Conservation (phyloP, 2,329 filamentous ascomycete species). For the Apiospora marii region DNA sequence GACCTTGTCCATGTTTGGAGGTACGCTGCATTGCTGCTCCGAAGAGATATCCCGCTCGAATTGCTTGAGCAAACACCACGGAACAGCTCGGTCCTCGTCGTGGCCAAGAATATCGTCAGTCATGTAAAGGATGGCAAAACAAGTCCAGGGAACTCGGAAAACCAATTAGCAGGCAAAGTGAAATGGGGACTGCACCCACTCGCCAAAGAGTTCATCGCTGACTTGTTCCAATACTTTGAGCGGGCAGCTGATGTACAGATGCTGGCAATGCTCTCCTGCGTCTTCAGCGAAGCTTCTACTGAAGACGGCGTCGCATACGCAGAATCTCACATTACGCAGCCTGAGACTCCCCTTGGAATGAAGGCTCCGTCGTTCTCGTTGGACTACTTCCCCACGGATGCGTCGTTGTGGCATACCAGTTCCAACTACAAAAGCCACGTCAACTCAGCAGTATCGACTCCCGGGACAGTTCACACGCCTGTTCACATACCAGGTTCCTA, state of each 20-base stretch:
- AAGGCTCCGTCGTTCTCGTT: conserved; percentile 72
- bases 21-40: conserved; percentile 78
- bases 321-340: conserved; percentile 62
- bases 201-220: conserved; percentile 65
- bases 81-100: conserved; percentile 69
- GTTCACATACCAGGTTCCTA: conserved; percentile 62
- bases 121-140: conserved; percentile 42
- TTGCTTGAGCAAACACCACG: conserved; percentile 63
- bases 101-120: conserved; percentile 69
- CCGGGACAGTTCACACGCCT: conserved; percentile 64
- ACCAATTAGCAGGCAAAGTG: conserved; percentile 62
- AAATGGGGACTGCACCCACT: conserved; percentile 74
- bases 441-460: conserved; percentile 64
- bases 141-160: conserved; percentile 29
- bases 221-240: conserved; percentile 72
- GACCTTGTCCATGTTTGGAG: conserved; percentile 87
- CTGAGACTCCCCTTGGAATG: conserved; percentile 69
- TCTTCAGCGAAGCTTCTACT: conserved; percentile 68
- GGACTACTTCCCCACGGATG: conserved; percentile 70
- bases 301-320: conserved; percentile 65
- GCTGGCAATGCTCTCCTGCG: conserved; percentile 75
- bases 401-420: conserved; percentile 54
- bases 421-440: conserved; percentile 60
- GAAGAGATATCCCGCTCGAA: conserved; percentile 77
- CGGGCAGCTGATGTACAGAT: conserved; percentile 71